phyloP scores from a whole-genome alignment of 768 basidiomycete species.

The Boletus eberwhitei region DNA sequence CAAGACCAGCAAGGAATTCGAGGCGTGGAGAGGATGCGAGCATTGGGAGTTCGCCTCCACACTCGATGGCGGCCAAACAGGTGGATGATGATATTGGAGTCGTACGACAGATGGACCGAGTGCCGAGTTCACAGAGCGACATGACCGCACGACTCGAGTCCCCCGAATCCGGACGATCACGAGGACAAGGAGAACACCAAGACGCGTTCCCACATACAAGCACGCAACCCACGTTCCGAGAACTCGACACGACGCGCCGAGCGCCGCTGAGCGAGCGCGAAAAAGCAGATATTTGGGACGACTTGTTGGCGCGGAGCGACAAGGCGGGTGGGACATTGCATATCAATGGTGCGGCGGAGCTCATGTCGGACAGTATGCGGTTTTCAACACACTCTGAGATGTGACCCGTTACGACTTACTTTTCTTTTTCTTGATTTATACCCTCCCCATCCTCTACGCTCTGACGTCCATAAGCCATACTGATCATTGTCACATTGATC shows the following conservation, averaged over 20 bases:
- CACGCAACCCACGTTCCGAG: conserved; percentile 46
- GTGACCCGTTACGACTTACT: not conserved
- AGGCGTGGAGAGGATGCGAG: conserved; percentile 12
- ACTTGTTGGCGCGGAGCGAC: conserved; percentile 61
- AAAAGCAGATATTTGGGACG: conserved; percentile 71
- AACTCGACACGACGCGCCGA: conserved; percentile 36
- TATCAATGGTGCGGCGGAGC: conserved; percentile 35
- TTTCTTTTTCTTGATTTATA: not conserved
- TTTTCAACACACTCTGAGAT: conserved; percentile 33
- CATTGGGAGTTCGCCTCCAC: conserved; percentile 4
- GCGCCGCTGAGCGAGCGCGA: conserved; percentile 58
- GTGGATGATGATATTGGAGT: not conserved
- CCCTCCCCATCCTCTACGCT: not conserved
- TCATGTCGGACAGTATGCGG: conserved; percentile 43
- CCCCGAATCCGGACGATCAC: conserved; percentile 1
- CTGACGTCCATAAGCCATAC: not conserved
- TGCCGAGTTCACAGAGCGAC: conserved; percentile 29
- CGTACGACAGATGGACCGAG: conserved; percentile 19
- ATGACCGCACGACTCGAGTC: conserved; percentile 23
- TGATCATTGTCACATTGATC: not conserved
- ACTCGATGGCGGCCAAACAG: conserved; percentile 5
- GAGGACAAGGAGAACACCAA: conserved; percentile 6
- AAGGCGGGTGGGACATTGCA: conserved; percentile 73
- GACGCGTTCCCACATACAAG: conserved; percentile 14
- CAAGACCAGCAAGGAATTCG: conserved; percentile 15